Base-by-base conservation (phyloP, 257 asterid genomes). In the Paraleonurus japonicus region DNA sequence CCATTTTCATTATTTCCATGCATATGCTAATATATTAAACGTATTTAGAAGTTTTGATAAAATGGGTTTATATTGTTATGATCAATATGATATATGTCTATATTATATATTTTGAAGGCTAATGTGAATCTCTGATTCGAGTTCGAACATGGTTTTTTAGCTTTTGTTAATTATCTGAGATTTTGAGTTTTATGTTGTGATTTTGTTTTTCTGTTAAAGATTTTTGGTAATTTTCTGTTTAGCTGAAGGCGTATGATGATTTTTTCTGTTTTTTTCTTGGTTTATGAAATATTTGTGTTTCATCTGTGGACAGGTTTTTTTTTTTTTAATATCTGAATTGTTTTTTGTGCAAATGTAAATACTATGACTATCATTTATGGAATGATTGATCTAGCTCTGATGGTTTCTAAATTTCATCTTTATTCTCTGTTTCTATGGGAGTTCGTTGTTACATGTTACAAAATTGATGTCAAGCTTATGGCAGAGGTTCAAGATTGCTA, bases 1-100 rank as follows among this genome's bases (percentile, higher is more conserved):
- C 69, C 75, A 41, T 71, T 63, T 54, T 37, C 17, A 19, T 43
- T 12, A 27, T 72, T 57, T 27, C 41, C 78, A 69, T 76, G 62
- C 64, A 59, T 39, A 19, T 45, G 47, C 28, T 4, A 12, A 66
- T 70, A n/a, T 59, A 13, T 50, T 8, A 9, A 6, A 72, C 77
- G 30, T n/a, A 67, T 63, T 55, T 72, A 16, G 15, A 66, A 57
- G 50, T 4, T 48, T 41, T 53, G 69, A 16, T 37, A 19, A 70
- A 8, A 61, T 75, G 61, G 74, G 71, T 37, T 45, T 13, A 32
- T 57, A 16, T 76, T 65, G 15, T 35, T 41, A 19, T 5, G 45
- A 63, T 24, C 15, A 50, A 26, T 37, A 6, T 12, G 20, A 23
- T 33, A 13, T 2, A 17, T 45, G 16, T 33, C 20, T 27, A 27